A percentile compares a stretch with the other conserved stretches of the same genome.
These are phyloP conservation scores for Aegilops bicornis DNA, from an alignment of 176 grass and related monocot genomes.

Conservation along the genomic window DNA sequence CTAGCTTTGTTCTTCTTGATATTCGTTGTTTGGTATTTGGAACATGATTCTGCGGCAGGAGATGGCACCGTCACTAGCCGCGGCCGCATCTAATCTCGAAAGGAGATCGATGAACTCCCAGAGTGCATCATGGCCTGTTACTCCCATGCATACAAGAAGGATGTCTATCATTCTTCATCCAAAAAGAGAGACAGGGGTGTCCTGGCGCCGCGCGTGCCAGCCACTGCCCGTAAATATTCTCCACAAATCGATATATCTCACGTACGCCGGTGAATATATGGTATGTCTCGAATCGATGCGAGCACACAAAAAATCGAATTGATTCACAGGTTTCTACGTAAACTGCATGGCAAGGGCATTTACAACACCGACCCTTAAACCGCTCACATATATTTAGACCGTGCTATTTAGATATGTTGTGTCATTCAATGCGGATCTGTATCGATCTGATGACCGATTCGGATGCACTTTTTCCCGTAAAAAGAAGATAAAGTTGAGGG, in stretches of 20 bases:
- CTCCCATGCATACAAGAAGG: neutral
- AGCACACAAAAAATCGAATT: too few species aligned
- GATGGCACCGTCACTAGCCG: neutral
- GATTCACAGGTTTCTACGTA: too few species aligned
- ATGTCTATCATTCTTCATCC: neutral
- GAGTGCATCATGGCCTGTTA: neutral
- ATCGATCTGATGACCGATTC: too few species aligned
- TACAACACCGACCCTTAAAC: too few species aligned
- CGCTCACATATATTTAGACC: too few species aligned
- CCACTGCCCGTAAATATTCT: neutral
- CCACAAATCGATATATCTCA: neutral
- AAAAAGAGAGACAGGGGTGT: neutral
- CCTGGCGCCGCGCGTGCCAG: neutral
- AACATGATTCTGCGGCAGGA: conserved; percentile 7
- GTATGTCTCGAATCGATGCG: neutral
- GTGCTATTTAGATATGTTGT: too few species aligned
- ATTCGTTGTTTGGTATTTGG: neutral
- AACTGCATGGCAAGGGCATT: too few species aligned
- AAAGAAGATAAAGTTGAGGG: too few species aligned
- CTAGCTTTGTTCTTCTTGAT: neutral
- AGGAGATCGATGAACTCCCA: neutral
- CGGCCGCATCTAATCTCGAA: neutral
- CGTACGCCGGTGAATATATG: neutral
- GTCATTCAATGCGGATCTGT: too few species aligned
- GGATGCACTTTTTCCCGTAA: too few species aligned